Evolutionary conservation across 2,329 filamentous ascomycete species (phyloP).

Genomic region (Trichoderma sp.): DNA sequence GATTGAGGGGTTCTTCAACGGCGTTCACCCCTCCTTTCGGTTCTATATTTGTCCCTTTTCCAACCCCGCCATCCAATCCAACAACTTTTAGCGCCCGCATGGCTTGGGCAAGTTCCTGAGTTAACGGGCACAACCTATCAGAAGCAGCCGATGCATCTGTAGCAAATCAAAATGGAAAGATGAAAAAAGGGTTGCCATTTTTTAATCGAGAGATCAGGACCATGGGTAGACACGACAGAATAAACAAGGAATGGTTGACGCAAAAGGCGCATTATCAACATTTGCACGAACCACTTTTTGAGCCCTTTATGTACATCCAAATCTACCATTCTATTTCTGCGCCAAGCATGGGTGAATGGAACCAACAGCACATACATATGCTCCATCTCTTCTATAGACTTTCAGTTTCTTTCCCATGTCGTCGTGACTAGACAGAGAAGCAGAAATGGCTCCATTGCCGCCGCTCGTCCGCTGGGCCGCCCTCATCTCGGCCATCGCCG

Average conservation of each 20-base stretch:
- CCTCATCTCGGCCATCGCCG: constrained; percentile 35
- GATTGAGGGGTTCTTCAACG: constrained; percentile 1
- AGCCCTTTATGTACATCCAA: background rate
- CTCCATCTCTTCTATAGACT: background rate
- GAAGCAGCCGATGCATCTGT: background rate
- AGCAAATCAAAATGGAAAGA: background rate
- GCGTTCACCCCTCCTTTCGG: background rate
- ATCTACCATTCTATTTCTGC: background rate
- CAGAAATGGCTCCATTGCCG: constrained; percentile 24
- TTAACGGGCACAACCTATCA: background rate
- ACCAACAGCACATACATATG: background rate
- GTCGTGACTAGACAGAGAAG: background rate
- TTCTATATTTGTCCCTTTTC: background rate
- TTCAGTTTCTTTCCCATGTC: background rate
- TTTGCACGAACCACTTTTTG: constrained; percentile 12
- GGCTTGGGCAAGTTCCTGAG: background rate
- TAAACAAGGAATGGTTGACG: background rate
- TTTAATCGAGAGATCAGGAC: background rate
- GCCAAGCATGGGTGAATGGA: background rate
- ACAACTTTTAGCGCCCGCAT: constrained; percentile 10
- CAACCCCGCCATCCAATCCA: constrained; percentile 7
- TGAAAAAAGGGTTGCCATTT: background rate
- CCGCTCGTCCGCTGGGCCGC: constrained; percentile 36
- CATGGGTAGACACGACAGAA: background rate
- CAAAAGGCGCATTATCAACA: background rate